Evolutionary conservation across 2,329 filamentous ascomycete species (phyloP).

Genomic region (Alternaria hordeiaustralica): DNA sequence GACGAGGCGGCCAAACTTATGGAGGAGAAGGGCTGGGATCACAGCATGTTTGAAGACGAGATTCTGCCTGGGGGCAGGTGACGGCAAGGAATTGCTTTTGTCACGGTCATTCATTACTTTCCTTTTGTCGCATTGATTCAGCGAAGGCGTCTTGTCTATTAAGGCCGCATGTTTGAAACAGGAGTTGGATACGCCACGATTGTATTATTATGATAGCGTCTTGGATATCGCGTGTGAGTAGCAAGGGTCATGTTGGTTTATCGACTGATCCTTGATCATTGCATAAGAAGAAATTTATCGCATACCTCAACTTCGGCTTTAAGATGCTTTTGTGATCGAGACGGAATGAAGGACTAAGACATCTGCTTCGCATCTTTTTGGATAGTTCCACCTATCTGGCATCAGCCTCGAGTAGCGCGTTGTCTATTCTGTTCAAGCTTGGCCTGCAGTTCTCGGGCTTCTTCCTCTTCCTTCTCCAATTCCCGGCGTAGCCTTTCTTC

Average conservation of each 20-base stretch:
- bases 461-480: neutral
- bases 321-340: neutral
- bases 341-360: neutral
- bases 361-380: neutral
- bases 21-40: slow-evolving; percentile 29
- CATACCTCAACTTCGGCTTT: neutral
- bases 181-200: slow-evolving; percentile 3
- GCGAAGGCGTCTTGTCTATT: slow-evolving; percentile 20
- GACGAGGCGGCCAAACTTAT: slow-evolving; percentile 10
- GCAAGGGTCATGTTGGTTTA: neutral
- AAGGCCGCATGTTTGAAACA: neutral
- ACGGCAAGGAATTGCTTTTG: neutral
- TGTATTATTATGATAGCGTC: slow-evolving; percentile 7
- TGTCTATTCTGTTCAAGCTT: neutral
- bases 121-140: slow-evolving; percentile 14
- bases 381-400: neutral
- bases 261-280: neutral
- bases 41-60: slow-evolving; percentile 37
- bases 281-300: neutral
- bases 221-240: slow-evolving; percentile 2
- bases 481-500: neutral
- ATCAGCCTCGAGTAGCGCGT: neutral
- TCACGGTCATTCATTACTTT: neutral
- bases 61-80: slow-evolving; percentile 7
- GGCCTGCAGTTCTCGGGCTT: neutral